phyloP scores from a whole-genome alignment of 495 filamentous ascomycete genomes.

The Filosporella fistucella region DNA sequence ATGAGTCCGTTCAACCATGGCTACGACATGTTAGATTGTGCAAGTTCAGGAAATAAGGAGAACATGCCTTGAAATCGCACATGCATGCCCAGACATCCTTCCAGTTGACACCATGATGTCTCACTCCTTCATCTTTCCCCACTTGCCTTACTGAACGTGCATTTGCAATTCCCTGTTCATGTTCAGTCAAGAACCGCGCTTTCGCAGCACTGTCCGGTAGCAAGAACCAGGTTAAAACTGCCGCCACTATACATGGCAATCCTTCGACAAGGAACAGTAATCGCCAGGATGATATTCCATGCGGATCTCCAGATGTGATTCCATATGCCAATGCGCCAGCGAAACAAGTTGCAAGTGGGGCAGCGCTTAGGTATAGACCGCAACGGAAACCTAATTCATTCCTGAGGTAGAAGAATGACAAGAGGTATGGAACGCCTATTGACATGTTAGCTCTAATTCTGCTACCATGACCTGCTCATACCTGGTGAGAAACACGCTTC shows the following conservation, averaged over 20 bases:
- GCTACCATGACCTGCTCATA: too few relatives aligned
- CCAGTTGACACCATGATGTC: constrained; percentile 50
- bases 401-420: constrained; percentile 82
- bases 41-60: constrained; percentile 22
- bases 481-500: constrained; percentile 70
- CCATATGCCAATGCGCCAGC: constrained; percentile 79
- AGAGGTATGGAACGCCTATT: constrained; percentile 68
- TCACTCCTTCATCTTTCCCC: constrained; percentile 41
- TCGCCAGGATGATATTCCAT: constrained; percentile 70
- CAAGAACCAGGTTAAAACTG: constrained; percentile 58
- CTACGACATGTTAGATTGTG: background rate
- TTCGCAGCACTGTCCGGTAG: constrained; percentile 69
- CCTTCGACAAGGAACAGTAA: constrained; percentile 83
- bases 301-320: constrained; percentile 67
- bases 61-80: constrained; percentile 53
- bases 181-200: constrained; percentile 64
- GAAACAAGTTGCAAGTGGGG: constrained; percentile 78
- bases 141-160: constrained; percentile 58
- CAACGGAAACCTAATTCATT: constrained; percentile 72
- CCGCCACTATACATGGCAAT: constrained; percentile 63
- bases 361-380: constrained; percentile 73
- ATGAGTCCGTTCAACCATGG: constrained; percentile 40
- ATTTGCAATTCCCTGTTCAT: constrained; percentile 66
- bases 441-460: too few relatives aligned
- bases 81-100: constrained; percentile 55